These are phyloP conservation scores for Lunularia cruciata DNA, from an alignment of 225 moss, liverwort and hornwort species.

Conservation along the genomic window DNA sequence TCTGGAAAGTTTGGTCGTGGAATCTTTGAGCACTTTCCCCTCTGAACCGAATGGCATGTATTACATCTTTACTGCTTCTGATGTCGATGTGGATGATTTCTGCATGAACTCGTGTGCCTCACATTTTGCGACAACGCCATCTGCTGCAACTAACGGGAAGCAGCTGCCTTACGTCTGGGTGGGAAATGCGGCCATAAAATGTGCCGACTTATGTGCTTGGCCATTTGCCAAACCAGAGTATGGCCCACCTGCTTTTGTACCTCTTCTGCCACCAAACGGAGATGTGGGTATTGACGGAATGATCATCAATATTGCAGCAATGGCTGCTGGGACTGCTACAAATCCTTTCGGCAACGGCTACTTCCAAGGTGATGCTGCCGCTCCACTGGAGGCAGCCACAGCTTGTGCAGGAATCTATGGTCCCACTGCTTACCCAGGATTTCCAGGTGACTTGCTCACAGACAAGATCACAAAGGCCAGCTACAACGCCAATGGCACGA, in stretches of 20 bases:
- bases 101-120: conserved; percentile 71
- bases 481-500: conserved; percentile 56
- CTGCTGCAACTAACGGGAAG: conserved; percentile 29
- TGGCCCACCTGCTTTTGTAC: conserved; percentile 50
- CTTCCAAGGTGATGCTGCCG: conserved; percentile 63
- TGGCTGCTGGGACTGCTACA: conserved; percentile 70
- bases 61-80: conserved; percentile 59
- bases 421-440: conserved; percentile 64
- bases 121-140: conserved; percentile 51
- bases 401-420: conserved; percentile 79
- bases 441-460: conserved; percentile 44
- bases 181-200: conserved; percentile 63
- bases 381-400: conserved; percentile 67
- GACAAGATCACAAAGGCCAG: conserved; percentile 63
- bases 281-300: conserved; percentile 82
- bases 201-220: conserved; percentile 83
- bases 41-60: conserved; percentile 54
- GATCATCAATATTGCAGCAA: conserved; percentile 73
- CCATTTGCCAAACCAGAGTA: conserved; percentile 59
- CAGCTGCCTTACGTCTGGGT: conserved; percentile 84
- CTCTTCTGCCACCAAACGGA: conserved; percentile 63
- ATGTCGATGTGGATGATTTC: conserved; percentile 61
- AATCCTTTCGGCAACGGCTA: conserved; percentile 75
- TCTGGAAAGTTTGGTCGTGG: conserved; percentile 54
- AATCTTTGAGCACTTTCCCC: conserved; percentile 41